These are phyloP conservation scores for Saitozyma podzolica DNA, from an alignment of 768 basidiomycete genomes.

Conservation along the genomic window DNA sequence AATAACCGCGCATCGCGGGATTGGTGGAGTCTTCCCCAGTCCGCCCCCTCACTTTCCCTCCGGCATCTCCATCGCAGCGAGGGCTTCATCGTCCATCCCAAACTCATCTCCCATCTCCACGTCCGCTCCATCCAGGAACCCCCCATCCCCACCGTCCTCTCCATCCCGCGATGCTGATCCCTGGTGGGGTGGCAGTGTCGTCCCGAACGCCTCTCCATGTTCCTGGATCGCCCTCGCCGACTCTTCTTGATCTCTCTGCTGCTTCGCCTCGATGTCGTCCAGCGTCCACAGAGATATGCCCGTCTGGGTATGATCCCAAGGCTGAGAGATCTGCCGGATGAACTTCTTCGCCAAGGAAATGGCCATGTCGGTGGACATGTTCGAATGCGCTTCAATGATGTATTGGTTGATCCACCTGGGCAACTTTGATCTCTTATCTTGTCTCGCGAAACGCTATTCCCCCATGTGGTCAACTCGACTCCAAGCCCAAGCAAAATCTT, in stretches of 20 bases:
- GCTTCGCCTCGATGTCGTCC: slow-evolving; percentile 83
- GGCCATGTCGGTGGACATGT: slow-evolving; percentile 97
- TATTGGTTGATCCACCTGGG: slow-evolving; percentile 99
- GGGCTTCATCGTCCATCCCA: slow-evolving; percentile 22
- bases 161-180: slow-evolving; percentile 7
- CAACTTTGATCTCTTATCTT: slow-evolving; percentile 73
- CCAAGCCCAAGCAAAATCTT: slow-evolving; percentile 8
- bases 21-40: no score
- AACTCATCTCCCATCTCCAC: slow-evolving; percentile 14
- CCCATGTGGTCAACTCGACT: not conserved
- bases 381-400: slow-evolving; percentile 96
- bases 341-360: slow-evolving; percentile 90
- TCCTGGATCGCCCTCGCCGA: slow-evolving; percentile 57
- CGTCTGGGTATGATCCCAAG: slow-evolving; percentile 92
- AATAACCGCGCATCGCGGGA: no score
- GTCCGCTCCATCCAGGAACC: slow-evolving; percentile 21
- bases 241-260: slow-evolving; percentile 73
- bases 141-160: slow-evolving; percentile 24
- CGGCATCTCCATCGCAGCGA: slow-evolving; percentile 30
- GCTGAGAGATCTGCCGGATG: slow-evolving; percentile 98
- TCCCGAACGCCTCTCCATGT: slow-evolving; percentile 30
- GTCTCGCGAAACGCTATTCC: slow-evolving; percentile 44
- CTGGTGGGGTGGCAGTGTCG: no score
- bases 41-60: not conserved
- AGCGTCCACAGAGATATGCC: slow-evolving; percentile 93